Conservation (phyloP, 2,329 filamentous ascomycete genomes). For the Bipolaris victoriae region DNA sequence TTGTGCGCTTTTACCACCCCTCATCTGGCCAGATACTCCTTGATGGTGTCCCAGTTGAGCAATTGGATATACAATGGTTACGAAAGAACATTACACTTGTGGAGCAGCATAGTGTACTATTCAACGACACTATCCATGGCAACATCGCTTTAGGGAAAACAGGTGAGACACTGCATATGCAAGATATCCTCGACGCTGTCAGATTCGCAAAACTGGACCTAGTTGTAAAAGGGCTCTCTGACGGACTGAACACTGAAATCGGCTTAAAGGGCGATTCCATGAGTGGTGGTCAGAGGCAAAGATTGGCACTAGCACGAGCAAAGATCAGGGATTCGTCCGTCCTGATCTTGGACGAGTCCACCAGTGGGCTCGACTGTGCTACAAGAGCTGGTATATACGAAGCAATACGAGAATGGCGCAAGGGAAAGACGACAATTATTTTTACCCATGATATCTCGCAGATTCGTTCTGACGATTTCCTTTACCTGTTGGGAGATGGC, state of each 20-base stretch:
- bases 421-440: conserved; percentile 84
- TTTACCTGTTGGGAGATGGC: conserved; percentile 79
- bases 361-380: conserved; percentile 80
- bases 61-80: conserved; percentile 73
- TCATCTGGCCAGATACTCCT: conserved; percentile 69
- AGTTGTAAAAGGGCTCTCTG: conserved; percentile 69
- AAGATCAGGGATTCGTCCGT: conserved; percentile 77
- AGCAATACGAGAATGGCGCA: conserved; percentile 76
- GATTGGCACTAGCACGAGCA: conserved; percentile 80
- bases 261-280: conserved; percentile 72
- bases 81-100: conserved; percentile 78
- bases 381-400: conserved; percentile 73
- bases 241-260: conserved; percentile 74
- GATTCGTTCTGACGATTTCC: conserved; percentile 73
- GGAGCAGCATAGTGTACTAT: conserved; percentile 81
- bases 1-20: conserved; percentile 78
- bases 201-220: conserved; percentile 71
- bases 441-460: conserved; percentile 89
- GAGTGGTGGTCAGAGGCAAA: conserved; percentile 85
- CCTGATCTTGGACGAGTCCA: conserved; percentile 86
- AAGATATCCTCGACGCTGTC: conserved; percentile 67
- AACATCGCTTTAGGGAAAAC: conserved; percentile 79
- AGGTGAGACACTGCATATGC: conserved; percentile 56
- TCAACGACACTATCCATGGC: conserved; percentile 76
- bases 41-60: conserved; percentile 67